A percentile compares a stretch with the other conserved stretches of the same genome.
Conservation (phyloP, 257 asterid species). For the Fraxinus anomala region DNA sequence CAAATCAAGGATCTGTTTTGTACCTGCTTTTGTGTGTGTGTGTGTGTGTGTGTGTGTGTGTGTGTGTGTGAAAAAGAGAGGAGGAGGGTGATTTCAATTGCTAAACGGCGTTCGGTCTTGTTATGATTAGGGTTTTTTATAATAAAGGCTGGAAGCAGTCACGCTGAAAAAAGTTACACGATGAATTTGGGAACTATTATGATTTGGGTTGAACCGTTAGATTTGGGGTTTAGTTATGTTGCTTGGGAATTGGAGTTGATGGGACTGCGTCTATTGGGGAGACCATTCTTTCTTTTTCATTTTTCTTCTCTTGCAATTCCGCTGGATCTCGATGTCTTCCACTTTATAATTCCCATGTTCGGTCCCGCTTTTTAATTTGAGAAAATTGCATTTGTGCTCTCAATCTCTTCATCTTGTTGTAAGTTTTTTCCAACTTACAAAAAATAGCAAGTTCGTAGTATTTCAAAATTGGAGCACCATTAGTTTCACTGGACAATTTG, state of each 20-base stretch:
- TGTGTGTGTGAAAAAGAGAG: not conserved
- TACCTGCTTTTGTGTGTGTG: not conserved
- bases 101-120: not conserved
- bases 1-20: not conserved
- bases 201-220: not conserved
- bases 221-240: not conserved
- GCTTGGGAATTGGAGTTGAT: conserved; percentile 4
- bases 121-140: not conserved
- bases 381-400: no score
- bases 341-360: no score
- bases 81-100: not conserved
- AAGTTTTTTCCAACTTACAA: no score
- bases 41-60: no score
- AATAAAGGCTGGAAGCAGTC: no score
- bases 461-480: no score
- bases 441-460: no score
- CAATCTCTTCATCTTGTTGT: no score
- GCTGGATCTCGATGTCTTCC: not conserved
- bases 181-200: not conserved
- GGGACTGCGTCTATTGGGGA: conserved; percentile 7
- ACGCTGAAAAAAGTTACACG: not conserved
- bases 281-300: not conserved
- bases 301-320: not conserved
- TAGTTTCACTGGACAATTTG: no score
- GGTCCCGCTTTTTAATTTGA: no score